Evolutionary conservation across 441 rosid genomes (phyloP).

Genomic region (Erysimum pusillum): DNA sequence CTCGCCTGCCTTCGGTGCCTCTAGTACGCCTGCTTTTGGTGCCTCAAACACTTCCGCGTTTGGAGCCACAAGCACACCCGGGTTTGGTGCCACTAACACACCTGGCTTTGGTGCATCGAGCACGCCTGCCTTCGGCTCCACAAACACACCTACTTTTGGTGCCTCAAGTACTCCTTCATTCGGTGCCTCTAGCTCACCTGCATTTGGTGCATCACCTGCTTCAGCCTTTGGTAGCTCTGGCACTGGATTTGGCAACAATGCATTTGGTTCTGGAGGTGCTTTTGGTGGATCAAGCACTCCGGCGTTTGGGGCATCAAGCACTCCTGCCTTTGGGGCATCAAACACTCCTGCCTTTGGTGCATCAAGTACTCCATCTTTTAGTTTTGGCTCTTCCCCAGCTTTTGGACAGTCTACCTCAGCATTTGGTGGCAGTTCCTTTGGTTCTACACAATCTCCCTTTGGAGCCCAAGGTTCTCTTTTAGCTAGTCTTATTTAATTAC

Average conservation of each 20-base stretch:
- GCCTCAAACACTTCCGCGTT: slow-evolving; percentile 20
- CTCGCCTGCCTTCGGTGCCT: slow-evolving; percentile 64
- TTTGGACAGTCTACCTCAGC: slow-evolving; percentile 80
- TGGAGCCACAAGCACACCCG: slow-evolving; percentile 8
- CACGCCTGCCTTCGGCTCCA: slow-evolving; percentile 13
- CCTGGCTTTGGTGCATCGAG: slow-evolving; percentile 7
- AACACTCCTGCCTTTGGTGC: slow-evolving; percentile 55
- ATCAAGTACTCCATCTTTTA: slow-evolving; percentile 53
- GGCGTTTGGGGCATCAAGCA: slow-evolving; percentile 61
- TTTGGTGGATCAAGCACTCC: slow-evolving; percentile 57
- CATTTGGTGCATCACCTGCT: slow-evolving; percentile 55
- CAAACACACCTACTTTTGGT: slow-evolving; percentile 27
- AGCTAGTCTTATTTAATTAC: slow-evolving; percentile 45
- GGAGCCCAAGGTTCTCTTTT: slow-evolving; percentile 76
- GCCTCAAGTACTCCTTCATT: slow-evolving; percentile 22
- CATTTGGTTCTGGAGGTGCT: slow-evolving; percentile 12
- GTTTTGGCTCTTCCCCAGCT: slow-evolving; percentile 54
- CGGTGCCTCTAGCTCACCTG: slow-evolving; percentile 30
- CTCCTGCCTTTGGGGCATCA: slow-evolving; percentile 54
- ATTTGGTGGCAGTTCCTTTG: slow-evolving; percentile 70
- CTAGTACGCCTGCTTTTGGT: slow-evolving; percentile 53
- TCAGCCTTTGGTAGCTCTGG: slow-evolving; percentile 55
- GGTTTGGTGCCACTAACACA: slow-evolving; percentile 9
- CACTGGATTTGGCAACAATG: slow-evolving; percentile 27
- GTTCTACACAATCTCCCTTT: slow-evolving; percentile 62